phyloP scores from a whole-genome alignment of 176 grass and related monocot genomes.

The Rhynchospora pubera region DNA sequence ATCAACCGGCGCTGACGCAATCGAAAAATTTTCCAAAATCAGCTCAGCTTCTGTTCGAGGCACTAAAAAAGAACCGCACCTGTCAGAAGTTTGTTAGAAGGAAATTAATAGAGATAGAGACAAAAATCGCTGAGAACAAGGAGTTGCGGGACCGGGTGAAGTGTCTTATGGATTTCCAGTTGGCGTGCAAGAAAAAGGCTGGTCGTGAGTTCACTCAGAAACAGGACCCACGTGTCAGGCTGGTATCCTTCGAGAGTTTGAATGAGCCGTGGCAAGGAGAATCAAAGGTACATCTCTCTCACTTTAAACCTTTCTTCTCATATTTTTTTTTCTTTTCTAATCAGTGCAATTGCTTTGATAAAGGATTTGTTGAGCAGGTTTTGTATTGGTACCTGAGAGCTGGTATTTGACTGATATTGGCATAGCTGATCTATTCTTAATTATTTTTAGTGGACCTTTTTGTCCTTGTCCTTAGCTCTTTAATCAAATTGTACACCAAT shows the following conservation, averaged over 20 bases:
- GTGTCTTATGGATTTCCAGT: conserved; percentile 82
- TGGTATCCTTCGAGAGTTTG: conserved; percentile 49
- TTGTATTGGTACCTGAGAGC: background rate
- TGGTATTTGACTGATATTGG: too few relatives aligned
- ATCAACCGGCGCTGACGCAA: conserved; percentile 3
- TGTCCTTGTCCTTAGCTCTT: background rate
- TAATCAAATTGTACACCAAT: background rate
- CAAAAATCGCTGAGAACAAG: conserved; percentile 87
- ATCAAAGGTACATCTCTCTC: conserved; percentile 19
- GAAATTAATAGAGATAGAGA: conserved; percentile 72
- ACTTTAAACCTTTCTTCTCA: background rate
- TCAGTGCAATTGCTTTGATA: conserved; percentile 9
- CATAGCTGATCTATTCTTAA: background rate
- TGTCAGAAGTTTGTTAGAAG: conserved; percentile 89
- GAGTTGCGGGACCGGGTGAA: conserved; percentile 67
- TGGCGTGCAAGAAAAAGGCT: conserved; percentile 49
- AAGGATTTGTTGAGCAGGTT: background rate
- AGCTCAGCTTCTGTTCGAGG: conserved; percentile 58
- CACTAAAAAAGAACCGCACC: conserved; percentile 79
- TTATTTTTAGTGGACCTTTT: background rate
- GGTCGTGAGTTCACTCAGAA: conserved; percentile 52
- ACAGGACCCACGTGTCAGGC: conserved; percentile 67
- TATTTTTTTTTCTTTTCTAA: background rate
- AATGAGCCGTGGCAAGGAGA: too few relatives aligned
- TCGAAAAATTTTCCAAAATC: conserved; percentile 49